A percentile compares a stretch with the other conserved stretches of the same genome.
Conservation (phyloP, 2,329 filamentous ascomycete genomes). For the Orbilia ellipsospora region DNA sequence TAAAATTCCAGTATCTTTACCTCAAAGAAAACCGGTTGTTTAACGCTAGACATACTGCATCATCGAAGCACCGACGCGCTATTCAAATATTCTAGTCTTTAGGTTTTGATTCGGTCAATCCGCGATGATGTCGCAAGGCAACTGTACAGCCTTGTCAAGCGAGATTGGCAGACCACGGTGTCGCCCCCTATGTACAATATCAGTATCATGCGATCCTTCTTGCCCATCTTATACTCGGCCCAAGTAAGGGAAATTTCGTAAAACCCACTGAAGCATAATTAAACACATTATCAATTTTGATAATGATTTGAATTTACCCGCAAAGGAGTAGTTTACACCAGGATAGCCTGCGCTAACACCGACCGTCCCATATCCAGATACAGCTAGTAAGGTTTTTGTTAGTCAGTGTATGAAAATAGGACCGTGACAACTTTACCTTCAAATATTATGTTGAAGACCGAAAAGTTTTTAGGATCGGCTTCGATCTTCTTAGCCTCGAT, state of each 20-base stretch:
- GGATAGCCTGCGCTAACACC: conserved; percentile 56
- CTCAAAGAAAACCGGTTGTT: too few relatives aligned
- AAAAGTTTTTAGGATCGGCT: conserved; percentile 55
- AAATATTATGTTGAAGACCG: conserved; percentile 57
- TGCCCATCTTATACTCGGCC: too few relatives aligned
- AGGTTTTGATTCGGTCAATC: neutral
- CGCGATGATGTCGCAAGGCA: conserved; percentile 21
- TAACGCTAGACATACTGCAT: too few relatives aligned
- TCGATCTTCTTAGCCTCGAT: conserved; percentile 56
- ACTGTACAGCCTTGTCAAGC: conserved; percentile 45
- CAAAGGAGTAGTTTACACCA: conserved; percentile 56
- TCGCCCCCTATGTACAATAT: conserved; percentile 28
- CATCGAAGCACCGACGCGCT: too few relatives aligned
- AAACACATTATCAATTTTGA: conserved; percentile 56
- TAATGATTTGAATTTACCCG: conserved; percentile 54
- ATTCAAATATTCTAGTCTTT: neutral
- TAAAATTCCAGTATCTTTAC: too few relatives aligned
- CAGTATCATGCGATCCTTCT: neutral
- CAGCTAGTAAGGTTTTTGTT: conserved; percentile 24
- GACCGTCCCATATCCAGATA: conserved; percentile 58
- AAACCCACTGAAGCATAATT: conserved; percentile 56
- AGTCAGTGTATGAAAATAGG: neutral
- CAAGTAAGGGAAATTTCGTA: neutral
- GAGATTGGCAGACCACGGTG: conserved; percentile 50
- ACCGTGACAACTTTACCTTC: conserved; percentile 41